Evolutionary conservation across 2,329 filamentous ascomycete species (phyloP).

Genomic region (Beauveria asiatica): DNA sequence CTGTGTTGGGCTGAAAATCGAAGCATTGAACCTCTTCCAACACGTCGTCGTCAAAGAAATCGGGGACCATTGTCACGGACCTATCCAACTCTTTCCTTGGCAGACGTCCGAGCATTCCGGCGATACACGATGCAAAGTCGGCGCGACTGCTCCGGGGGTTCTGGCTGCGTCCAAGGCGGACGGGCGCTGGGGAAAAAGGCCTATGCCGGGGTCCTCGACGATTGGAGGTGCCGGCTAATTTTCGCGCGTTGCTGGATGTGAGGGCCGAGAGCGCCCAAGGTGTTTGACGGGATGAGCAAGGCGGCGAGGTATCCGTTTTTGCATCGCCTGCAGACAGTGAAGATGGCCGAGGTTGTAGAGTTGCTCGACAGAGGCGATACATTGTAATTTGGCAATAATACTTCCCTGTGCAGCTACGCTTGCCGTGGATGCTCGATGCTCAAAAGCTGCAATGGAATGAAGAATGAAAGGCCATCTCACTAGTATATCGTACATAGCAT

Average conservation of each 20-base stretch:
- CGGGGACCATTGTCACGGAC: background rate
- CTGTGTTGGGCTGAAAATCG: no score
- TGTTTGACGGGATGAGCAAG: constrained; percentile 33
- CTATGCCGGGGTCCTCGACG: constrained; percentile 41
- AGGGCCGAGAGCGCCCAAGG: constrained; percentile 21
- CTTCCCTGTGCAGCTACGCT: constrained; percentile 35
- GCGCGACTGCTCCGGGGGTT: constrained; percentile 30
- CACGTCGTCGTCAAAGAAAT: background rate
- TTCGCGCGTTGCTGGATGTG: constrained; percentile 32
- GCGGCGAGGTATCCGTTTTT: constrained; percentile 38
- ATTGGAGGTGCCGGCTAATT: constrained; percentile 40
- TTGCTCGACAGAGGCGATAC: constrained; percentile 28
- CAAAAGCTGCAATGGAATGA: background rate
- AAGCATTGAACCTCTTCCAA: background rate
- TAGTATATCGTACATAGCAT: background rate
- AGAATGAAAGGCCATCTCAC: background rate
- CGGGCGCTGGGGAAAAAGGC: constrained; percentile 50
- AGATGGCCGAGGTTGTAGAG: constrained; percentile 33
- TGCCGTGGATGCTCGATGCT: constrained; percentile 20
- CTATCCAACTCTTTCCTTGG: constrained; percentile 21
- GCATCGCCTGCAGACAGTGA: constrained; percentile 35
- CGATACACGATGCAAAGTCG: constrained; percentile 30
- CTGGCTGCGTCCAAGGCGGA: constrained; percentile 47
- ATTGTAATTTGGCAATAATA: constrained; percentile 14
- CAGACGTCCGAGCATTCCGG: constrained; percentile 23